A percentile compares a stretch with the other conserved stretches of the same genome.
Evolutionary conservation across 257 asterid species (phyloP).

Genomic region (Orobanche coerulescens): DNA sequence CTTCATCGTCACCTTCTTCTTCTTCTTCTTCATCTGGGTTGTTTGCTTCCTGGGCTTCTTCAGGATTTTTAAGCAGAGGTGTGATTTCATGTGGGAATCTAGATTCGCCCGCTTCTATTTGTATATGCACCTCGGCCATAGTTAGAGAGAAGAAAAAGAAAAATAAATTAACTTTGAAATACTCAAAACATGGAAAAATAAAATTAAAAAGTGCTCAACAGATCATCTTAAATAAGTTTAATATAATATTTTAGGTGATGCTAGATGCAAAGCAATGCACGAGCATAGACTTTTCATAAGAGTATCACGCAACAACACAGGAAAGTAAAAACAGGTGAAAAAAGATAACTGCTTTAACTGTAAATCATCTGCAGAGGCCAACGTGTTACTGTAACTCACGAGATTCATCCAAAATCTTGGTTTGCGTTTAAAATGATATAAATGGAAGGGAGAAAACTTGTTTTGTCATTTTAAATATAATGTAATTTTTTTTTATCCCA

Average conservation of each 20-base stretch:
- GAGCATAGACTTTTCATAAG: constrained; percentile 10
- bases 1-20: constrained; percentile 26
- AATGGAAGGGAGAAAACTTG: background rate
- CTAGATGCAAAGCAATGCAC: constrained; percentile 8
- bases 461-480: background rate
- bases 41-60: constrained; percentile 25
- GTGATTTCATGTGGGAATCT: constrained; percentile 26
- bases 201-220: constrained; percentile 13
- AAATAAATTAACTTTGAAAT: background rate
- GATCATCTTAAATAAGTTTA: background rate
- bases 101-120: constrained; percentile 39
- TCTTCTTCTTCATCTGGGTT: constrained; percentile 25
- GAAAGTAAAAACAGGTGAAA: background rate
- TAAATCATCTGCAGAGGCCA: constrained; percentile 12
- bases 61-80: constrained; percentile 34
- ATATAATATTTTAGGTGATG: constrained; percentile 14
- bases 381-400: constrained; percentile 8
- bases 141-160: background rate
- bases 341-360: background rate
- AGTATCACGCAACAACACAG: background rate
- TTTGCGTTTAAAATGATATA: background rate
- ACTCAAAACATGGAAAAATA: constrained; percentile 3
- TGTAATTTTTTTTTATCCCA: too few relatives aligned
- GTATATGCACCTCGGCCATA: constrained; percentile 55
- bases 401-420: background rate